Evolutionary conservation across 371 early-diverging fungal genomes (phyloP), one percentile per base, ranked within the genome.

Genomic region (Mucor indicus): DNA sequence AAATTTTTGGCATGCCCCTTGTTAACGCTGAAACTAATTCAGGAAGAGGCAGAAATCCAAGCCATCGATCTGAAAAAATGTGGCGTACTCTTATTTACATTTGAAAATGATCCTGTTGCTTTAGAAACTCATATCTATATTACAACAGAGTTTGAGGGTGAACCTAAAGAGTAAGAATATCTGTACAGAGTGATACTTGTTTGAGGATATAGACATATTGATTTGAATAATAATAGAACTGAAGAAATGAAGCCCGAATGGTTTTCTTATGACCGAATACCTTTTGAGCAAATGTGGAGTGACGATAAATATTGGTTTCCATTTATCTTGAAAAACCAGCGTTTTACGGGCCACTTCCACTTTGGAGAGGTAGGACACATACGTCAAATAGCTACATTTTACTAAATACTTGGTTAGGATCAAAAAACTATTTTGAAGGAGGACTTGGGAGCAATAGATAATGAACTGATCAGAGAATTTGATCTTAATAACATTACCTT

Each of bases 241-340:
- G 83, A 83, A 12, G 83, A 83, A 59, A 83, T 83, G 83, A 66
- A 65, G 20, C 83, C 83, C 4, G 60, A 81, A 50, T 83, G 82
- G 83, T 81, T 75, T 31, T n/a, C 53, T 3, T 72, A 68, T 41
- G 52, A 63, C 16, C 55, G 62, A 11, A 70, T 81, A 35, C 80
- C 82, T 6, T 79, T 44, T 33, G 67, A 67, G 33, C 53, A 59
- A 25, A 82, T 82, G 83, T 82, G 83, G 83, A 42, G 70, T 10
- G 83, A 82, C 48, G 80, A 80, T 47, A 39, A 48, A 12, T 32
- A 58, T 8, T 82, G 83, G 83, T 53, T 82, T 10, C 80, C 80
- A 0, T 42, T 36, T n/a, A 3, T 69, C 4, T 38, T 75, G 6
- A 22, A 48, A 7, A 21, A 43, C 1, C 42, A 49, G 3, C 40